phyloP scores from a whole-genome alignment of 1,139 yeast species.

The Candida smagusa region DNA sequence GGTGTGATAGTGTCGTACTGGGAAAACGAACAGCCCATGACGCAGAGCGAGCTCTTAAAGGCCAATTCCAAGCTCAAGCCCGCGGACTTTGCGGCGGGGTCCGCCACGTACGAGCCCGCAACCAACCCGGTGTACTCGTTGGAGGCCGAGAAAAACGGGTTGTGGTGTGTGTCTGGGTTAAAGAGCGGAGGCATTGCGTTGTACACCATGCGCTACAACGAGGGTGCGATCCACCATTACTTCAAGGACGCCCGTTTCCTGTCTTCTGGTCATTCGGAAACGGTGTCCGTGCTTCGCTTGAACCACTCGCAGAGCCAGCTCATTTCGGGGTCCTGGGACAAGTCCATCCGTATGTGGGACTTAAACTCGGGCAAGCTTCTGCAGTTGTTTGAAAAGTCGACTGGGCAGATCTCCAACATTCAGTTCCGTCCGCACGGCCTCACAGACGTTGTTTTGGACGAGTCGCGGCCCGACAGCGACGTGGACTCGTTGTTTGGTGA shows the following conservation, averaged over 20 bases:
- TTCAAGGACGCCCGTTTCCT: conserved; percentile 30
- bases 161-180: conserved; percentile 84
- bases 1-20: conserved; percentile 85
- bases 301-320: conserved; percentile 59
- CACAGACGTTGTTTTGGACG: conserved; percentile 12
- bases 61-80: conserved; percentile 43
- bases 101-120: conserved; percentile 56
- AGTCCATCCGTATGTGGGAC: conserved; percentile 78
- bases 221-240: conserved; percentile 79
- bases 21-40: conserved; percentile 90
- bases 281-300: conserved; percentile 70
- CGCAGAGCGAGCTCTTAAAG: conserved; percentile 36
- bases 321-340: conserved; percentile 91
- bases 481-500: conserved; percentile 81
- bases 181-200: conserved; percentile 82
- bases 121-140: conserved; percentile 84
- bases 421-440: conserved; percentile 78
- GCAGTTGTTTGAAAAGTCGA: conserved; percentile 47
- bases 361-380: conserved; percentile 64
- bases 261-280: conserved; percentile 54
- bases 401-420: conserved; percentile 78
- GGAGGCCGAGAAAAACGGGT: conserved; percentile 78
- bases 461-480: conserved; percentile 46
- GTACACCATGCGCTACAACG: conserved; percentile 79
- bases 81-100: conserved; percentile 40